Evolutionary conservation across 352 stramenopile species (phyloP), one percentile per base, ranked within the genome.

Genomic region (Pythium dissotocum): DNA sequence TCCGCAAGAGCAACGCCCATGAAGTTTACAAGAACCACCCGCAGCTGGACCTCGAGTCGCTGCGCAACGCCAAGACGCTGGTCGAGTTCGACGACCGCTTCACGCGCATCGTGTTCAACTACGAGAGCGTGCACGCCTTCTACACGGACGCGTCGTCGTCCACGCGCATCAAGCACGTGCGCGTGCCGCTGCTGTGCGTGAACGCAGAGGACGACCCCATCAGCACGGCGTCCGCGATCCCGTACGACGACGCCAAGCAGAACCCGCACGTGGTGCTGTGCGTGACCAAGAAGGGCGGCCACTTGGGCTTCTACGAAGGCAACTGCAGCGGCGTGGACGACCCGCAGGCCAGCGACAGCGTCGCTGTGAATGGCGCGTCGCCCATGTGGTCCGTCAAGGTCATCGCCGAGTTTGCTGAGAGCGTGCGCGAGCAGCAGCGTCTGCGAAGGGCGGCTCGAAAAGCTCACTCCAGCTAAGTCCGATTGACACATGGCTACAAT

Each of bases 241-340:
- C 81, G 9, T 70, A 64, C 55, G 42, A 64, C 1, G 71, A 82
- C 16, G 72, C 88, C 4, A 32, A 75, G 56, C 59, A 74, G 8
- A 94, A 89, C 61, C 70, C 77, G 9, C 80, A 91, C 32, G 70
- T 91, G n/a, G 85, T 94, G 33, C 64, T 94, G 24, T 88, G 76
- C 49, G 76, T 82, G 35, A 94, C 87, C 36, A 79, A 87, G 28
- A 66, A 57, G 2, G 84, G 87, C 51, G 84, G 84, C 21, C 87
- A 92, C 70, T 75, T 94, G 53, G 82, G 69, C 0, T 94, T 92
- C 58, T 93, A 88, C 61, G 75, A 89, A 65, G 56, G 77, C 58
- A 61, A 74, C 57, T 49, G 54, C 35, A 58, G 18, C 42, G 66
- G 73, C 9, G 24, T 53, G 2, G 24, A 54, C 30, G 35, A 48